These are phyloP conservation scores for Tylopilus subfusipes DNA, from an alignment of 768 basidiomycete species.

Conservation along the genomic window DNA sequence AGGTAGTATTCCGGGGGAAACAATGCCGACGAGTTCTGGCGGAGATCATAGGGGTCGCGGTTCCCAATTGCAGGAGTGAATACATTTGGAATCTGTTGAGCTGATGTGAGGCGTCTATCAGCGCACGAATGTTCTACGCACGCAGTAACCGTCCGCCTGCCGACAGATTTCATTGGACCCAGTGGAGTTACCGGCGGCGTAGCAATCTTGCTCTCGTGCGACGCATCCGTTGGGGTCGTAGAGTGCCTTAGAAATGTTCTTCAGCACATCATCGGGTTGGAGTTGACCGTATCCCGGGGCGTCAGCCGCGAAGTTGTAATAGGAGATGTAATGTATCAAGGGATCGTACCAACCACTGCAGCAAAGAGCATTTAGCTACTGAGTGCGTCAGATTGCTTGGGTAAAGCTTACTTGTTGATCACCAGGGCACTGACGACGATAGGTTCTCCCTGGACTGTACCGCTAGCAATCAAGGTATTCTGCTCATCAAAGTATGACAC, in stretches of 20 bases:
- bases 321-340: conserved; percentile 58
- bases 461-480: conserved; percentile 47
- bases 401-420: conserved; percentile 53
- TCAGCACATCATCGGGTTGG: conserved; percentile 44
- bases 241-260: conserved; percentile 46
- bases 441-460: conserved; percentile 45
- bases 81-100: conserved; percentile 41
- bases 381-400: not conserved
- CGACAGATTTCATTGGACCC: conserved; percentile 49
- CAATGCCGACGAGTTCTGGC: conserved; percentile 48
- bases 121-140: conserved; percentile 27
- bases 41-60: conserved; percentile 53
- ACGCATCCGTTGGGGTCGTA: conserved; percentile 49
- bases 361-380: not conserved
- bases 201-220: conserved; percentile 54
- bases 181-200: conserved; percentile 45
- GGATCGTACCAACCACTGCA: conserved; percentile 65
- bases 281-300: conserved; percentile 69
- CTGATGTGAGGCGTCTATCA: not conserved
- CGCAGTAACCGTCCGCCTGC: conserved; percentile 54
- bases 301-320: conserved; percentile 54
- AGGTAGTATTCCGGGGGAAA: conserved; percentile 61
- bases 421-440: conserved; percentile 57
- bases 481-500: conserved; percentile 64
- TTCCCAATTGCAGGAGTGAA: conserved; percentile 50